Percentiles rank a stretch among this genome's conserved stretches.
Evolutionary conservation across 1,139 yeast species (phyloP).

Genomic region (Candida smagusa): DNA sequence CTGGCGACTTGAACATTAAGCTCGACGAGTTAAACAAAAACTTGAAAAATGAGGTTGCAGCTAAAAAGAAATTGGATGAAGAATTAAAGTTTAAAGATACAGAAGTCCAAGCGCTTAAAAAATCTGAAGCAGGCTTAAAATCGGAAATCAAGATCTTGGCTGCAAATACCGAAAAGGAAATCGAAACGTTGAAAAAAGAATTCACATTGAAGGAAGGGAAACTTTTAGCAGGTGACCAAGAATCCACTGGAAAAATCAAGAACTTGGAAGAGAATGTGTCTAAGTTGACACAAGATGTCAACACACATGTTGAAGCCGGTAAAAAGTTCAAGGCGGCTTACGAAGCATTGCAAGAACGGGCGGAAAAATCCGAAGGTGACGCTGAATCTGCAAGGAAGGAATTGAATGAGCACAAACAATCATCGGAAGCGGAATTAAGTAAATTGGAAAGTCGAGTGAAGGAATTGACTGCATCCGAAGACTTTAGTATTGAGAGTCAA

Average conservation of each 20-base stretch:
- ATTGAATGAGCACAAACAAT: conserved; percentile 1
- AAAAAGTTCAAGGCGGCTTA: background rate
- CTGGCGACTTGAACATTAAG: background rate
- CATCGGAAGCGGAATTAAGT: background rate
- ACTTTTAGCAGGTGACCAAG: background rate
- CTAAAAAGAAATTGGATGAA: background rate
- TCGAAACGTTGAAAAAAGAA: conserved; percentile 4
- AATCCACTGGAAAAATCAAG: conserved; percentile 1
- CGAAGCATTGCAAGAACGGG: conserved; percentile 2
- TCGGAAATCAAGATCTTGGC: background rate
- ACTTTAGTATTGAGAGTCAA: background rate
- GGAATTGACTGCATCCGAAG: background rate
- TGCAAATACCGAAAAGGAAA: conserved; percentile 2
- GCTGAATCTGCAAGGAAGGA: conserved; percentile 6
- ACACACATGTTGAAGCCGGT: background rate
- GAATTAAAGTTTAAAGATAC: background rate
- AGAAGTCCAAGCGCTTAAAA: background rate
- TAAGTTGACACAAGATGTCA: background rate
- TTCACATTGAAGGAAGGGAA: background rate
- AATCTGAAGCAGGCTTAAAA: background rate
- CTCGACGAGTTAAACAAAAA: conserved; percentile 1
- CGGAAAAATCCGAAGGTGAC: conserved; percentile 5
- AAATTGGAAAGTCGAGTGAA: background rate
- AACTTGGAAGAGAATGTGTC: conserved; percentile 2
- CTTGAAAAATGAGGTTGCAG: background rate